These are phyloP conservation scores for Periconia sp. DNA, from an alignment of 2,329 filamentous ascomycete species.

Conservation along the genomic window DNA sequence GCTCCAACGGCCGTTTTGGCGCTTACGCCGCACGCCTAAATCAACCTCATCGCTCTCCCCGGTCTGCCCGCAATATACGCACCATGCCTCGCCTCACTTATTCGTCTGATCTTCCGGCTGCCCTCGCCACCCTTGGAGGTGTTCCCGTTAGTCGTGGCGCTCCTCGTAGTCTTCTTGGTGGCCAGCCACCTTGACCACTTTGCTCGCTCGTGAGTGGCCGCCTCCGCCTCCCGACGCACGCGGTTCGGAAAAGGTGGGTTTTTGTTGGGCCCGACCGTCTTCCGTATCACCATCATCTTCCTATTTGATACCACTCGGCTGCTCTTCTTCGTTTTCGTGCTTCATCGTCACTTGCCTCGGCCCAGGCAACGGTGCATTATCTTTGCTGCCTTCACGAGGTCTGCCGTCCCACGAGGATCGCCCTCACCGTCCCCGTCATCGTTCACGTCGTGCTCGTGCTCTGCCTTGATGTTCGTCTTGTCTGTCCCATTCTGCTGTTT, in stretches of 20 bases:
- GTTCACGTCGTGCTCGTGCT: too few relatives aligned
- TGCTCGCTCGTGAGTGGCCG: conserved; percentile 23
- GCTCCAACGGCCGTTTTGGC: conserved; percentile 6
- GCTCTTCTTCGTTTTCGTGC: conserved; percentile 2
- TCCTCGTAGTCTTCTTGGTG: conserved; percentile 52
- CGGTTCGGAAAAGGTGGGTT: conserved; percentile 30
- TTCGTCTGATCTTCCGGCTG: conserved; percentile 58
- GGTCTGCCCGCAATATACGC: not conserved
- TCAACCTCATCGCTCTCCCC: conserved; percentile 8
- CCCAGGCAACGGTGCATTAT: conserved; percentile 55
- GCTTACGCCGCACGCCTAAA: conserved; percentile 21
- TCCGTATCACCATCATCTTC: conserved; percentile 32
- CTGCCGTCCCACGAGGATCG: conserved; percentile 43
- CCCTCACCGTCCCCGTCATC: conserved; percentile 30
- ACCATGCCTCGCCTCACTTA: conserved; percentile 36
- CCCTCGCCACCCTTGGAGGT: conserved; percentile 48
- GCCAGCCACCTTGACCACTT: conserved; percentile 18
- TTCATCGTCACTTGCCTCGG: conserved; percentile 15
- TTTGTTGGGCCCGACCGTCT: conserved; percentile 40
- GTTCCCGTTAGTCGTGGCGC: conserved; percentile 59
- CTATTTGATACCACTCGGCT: conserved; percentile 46
- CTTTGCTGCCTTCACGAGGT: conserved; percentile 50
- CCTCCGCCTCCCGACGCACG: conserved; percentile 24
- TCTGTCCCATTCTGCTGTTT: conserved; percentile 26
- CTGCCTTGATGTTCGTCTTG: conserved; percentile 32